Base-by-base conservation (phyloP, 345 rosid species). In the Arabidopsis suecica region DNA sequence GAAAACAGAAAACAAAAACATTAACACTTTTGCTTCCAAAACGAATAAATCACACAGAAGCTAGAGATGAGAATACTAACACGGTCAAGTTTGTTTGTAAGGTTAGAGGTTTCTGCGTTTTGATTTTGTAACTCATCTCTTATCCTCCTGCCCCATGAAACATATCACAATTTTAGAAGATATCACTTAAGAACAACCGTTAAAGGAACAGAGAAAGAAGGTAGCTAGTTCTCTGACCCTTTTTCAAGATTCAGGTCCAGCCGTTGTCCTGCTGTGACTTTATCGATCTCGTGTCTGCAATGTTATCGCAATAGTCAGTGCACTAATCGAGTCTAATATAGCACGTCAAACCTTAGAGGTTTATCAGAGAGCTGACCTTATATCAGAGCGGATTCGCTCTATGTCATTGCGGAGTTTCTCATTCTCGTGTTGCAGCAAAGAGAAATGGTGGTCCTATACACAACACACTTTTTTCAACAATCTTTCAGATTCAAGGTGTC, bases 201-300 rank as follows among this genome's bases (percentile, higher is more conserved):
- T 42, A 18, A 18, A 2, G 34, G 68, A 50, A 59, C 11, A 44
- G 30, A 57, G 44, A 62, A 65, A 68, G 55, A 59, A 32, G 5
- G 57, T 30, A 41, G 57, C 38, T 0, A 7, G 18, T 20, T 36
- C 69, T 59, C 86, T 74, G 62, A 90, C 99, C 97, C 97, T 75
- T 85, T 86, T 84, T 94, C 96, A 61, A 91, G 97, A 86, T 94
- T 94, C 68, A 94, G 82, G 82, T 94, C 96, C 86, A 94, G 78
- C n/a, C 90, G 86, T 70, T 94, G 97, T 37, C 90, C 97, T 5
- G 97, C 95, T 6, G 87, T 84, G 72, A 88, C 95, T 74, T 90
- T 91, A 82, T 94, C 98, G 7, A 94, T 86, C 86, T 94, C 97
- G 68, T 91, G 82, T 76, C 98, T 94, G 82, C 66, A 61, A 69